These are phyloP conservation scores for Microbotryum silenes-acaulis DNA, from an alignment of 1,284 basidiomycete genomes.

Conservation along the genomic window DNA sequence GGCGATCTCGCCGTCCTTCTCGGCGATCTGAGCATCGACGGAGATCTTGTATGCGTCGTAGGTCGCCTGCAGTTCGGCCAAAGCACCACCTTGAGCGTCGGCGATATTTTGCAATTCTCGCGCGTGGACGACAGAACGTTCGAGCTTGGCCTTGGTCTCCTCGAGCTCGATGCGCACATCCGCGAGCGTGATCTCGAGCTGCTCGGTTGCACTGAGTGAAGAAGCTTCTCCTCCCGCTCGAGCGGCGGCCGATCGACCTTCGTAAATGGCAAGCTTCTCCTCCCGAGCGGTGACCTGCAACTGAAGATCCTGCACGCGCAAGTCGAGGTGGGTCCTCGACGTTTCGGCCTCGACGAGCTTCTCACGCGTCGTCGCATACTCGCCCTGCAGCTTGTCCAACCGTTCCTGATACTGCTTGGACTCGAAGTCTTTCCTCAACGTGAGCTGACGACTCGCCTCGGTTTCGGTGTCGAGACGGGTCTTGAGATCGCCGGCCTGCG, in stretches of 20 bases:
- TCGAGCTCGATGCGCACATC: conserved; percentile 67
- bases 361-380: conserved; percentile 64
- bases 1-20: conserved; percentile 60
- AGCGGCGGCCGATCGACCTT: conserved; percentile 52
- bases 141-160: conserved; percentile 63
- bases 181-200: conserved; percentile 74
- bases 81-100: conserved; percentile 66
- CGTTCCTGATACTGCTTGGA: conserved; percentile 63
- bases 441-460: conserved; percentile 61
- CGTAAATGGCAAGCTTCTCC: conserved; percentile 79
- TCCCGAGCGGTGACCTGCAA: conserved; percentile 65
- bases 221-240: conserved; percentile 39
- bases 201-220: conserved; percentile 58
- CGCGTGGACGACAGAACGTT: conserved; percentile 60
- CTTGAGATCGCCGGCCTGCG: conserved; percentile 68
- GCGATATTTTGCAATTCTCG: conserved; percentile 78
- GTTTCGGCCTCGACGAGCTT: conserved; percentile 66
- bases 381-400: conserved; percentile 61
- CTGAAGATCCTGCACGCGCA: conserved; percentile 62
- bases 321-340: conserved; percentile 69
- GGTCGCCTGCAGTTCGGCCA: conserved; percentile 59
- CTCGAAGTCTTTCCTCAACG: conserved; percentile 73
- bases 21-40: conserved; percentile 57
- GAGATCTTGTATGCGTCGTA: conserved; percentile 69
- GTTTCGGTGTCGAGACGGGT: conserved; percentile 69